Evolutionary conservation across 768 basidiomycete species (phyloP), one percentile per base, ranked within the genome.

Genomic region (Crassisporium funariophilum): DNA sequence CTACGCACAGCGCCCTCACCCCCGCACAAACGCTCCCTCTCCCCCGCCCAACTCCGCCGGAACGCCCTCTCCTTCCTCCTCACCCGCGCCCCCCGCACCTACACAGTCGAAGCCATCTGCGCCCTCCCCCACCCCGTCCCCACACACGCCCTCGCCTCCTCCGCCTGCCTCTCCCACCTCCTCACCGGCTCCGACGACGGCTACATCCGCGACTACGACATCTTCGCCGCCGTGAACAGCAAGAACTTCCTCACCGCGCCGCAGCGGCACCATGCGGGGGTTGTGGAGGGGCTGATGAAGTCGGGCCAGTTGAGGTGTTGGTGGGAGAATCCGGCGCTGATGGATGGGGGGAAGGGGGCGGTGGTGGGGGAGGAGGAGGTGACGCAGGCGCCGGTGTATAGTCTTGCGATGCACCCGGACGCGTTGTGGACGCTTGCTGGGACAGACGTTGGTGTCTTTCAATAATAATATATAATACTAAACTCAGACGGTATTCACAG

Each of bases 121-220:
- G 92, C 92, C 15, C 81, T 98, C 46, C 91, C 95, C 1, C 89
- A 95, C 53, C 92, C 92, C 4, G 83, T 81, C 4, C 84, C 92
- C 4, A 92, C 90, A 1, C 90, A 97, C 66, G 78, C 88, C n/a
- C 79, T 98, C 10, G 88, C 93, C 8, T 76, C 88, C 3, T 93
- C 92, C 0, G 67, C 80, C 20, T 95, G 94, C 67, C 83, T 95
- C 79, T 83, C 88, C 15, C 91, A 94, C 62, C 73, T 97, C 16
- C 66, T 95, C 23, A 95, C 95, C 11, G 94, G 94, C 25, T 91
- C 89, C 10, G 88, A 95, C 55, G 94, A 98, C 62, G 95, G 94
- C 7, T 94, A 91, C 55, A 87, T 98, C 35, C 82, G 94, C 27
- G 81, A 91, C 70, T 98, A 95, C 68, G 92, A 98, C 64, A 81